Percentiles rank a stretch among this genome's conserved stretches.
Evolutionary conservation across 176 grass and related monocot species (phyloP).

Genomic region (Saccharum spontaneum): DNA sequence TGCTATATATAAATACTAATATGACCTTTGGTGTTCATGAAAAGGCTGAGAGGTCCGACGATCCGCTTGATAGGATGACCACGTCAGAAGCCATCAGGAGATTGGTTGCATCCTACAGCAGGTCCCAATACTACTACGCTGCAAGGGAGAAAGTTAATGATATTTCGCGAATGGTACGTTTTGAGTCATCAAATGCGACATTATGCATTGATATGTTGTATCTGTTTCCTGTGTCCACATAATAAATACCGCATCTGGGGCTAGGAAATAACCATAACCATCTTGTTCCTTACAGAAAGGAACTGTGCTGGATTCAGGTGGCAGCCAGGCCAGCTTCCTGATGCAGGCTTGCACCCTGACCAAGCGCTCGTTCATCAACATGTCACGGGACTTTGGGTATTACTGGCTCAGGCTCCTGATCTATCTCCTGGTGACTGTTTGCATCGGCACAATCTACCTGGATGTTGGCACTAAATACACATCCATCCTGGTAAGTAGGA

Average conservation of each 20-base stretch:
- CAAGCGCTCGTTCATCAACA: constrained; percentile 92
- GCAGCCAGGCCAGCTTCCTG: constrained; percentile 90
- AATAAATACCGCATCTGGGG: background rate
- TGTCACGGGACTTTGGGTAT: constrained; percentile 96
- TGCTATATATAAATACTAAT: constrained; percentile 1
- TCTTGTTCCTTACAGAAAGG: constrained; percentile 71
- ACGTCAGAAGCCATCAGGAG: constrained; percentile 82
- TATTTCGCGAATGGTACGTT: constrained; percentile 78
- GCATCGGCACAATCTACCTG: constrained; percentile 95
- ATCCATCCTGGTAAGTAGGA: constrained; percentile 76
- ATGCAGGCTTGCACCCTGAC: constrained; percentile 93
- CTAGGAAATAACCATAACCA: constrained; percentile 9
- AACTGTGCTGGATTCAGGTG: constrained; percentile 79
- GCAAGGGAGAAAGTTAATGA: constrained; percentile 88
- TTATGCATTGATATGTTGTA: constrained; percentile 6
- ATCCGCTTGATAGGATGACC: constrained; percentile 83
- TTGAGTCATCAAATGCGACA: background rate
- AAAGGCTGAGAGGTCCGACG: constrained; percentile 83
- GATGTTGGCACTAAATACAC: constrained; percentile 88
- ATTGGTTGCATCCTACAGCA: constrained; percentile 60
- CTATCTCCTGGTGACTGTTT: constrained; percentile 91
- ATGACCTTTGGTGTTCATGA: background rate
- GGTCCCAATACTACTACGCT: constrained; percentile 66
- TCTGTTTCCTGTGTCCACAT: background rate
- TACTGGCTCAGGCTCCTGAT: constrained; percentile 97